These are phyloP conservation scores for Xylaria sp. DNA, from an alignment of 2,329 filamentous ascomycete species.

Conservation along the genomic window DNA sequence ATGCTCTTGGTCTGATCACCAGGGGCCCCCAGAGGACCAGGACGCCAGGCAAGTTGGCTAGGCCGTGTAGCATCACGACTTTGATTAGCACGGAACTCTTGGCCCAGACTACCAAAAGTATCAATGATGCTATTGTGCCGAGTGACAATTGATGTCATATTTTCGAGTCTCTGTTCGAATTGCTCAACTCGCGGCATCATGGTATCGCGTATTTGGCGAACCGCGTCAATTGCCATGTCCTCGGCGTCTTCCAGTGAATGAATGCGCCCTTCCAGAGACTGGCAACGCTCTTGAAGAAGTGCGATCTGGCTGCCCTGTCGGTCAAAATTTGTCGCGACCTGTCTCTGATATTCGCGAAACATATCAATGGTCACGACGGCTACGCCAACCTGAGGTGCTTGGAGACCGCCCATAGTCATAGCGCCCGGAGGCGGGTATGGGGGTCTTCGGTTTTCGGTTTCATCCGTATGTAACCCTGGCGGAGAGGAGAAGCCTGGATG, in stretches of 20 bases:
- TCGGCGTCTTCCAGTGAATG: slow-evolving; percentile 38
- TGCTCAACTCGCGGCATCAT: slow-evolving; percentile 34
- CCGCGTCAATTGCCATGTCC: slow-evolving; percentile 39
- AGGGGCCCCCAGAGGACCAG: slow-evolving; percentile 31
- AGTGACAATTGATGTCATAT: slow-evolving; percentile 21
- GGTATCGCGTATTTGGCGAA: slow-evolving; percentile 36
- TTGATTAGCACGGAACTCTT: slow-evolving; percentile 36
- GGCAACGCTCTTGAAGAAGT: slow-evolving; percentile 28
- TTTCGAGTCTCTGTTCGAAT: slow-evolving; percentile 29
- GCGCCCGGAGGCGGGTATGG: slow-evolving; percentile 33
- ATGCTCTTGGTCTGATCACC: slow-evolving; percentile 32
- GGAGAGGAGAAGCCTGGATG: slow-evolving; percentile 36
- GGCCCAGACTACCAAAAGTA: slow-evolving; percentile 23
- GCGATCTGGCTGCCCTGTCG: slow-evolving; percentile 27
- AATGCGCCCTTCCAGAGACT: slow-evolving; percentile 34
- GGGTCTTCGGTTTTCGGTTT: slow-evolving; percentile 34
- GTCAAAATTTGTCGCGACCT: slow-evolving; percentile 32
- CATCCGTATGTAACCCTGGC: slow-evolving; percentile 35
- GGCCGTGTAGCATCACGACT: slow-evolving; percentile 33
- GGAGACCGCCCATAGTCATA: slow-evolving; percentile 35
- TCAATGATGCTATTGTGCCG: slow-evolving; percentile 33
- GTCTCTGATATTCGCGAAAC: slow-evolving; percentile 37
- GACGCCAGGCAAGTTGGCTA: slow-evolving; percentile 34
- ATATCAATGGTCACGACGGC: slow-evolving; percentile 39
- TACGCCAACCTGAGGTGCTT: slow-evolving; percentile 37